Base-by-base conservation (phyloP, 1,139 yeast species). In the Debaryomyces sp. region DNA sequence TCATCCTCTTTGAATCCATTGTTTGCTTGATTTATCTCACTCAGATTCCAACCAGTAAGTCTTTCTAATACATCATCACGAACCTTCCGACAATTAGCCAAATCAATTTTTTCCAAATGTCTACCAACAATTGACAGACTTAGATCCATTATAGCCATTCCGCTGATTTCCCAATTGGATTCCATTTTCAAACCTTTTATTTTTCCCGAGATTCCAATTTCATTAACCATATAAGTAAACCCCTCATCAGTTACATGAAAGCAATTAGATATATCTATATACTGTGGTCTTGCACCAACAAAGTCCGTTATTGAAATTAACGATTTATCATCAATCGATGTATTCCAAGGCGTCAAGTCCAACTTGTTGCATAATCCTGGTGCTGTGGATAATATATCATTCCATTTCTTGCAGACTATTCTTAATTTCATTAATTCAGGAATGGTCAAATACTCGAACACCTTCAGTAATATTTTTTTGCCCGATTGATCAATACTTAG, bases 121-220 rank as follows among this genome's bases (percentile, higher is more conserved):
- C 75, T 71, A 1, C 91, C 91, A 35, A 85, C 82, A 53, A 81
- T 77, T 0, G 87, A 86, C 2, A 80, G 84, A 1, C 89, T 78
- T 44, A 87, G 65, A 61, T 87, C 94, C 89, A 87, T 84, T 22
- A 87, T 84, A 4, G 92, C 88, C 89, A 85, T 82, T 3, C 90
- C 89, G 53, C 87, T 81, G 7, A 87, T 82, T 55, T 85, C 89
- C 94, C 94, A 87, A 44, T 82, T 85, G 24, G 88, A 82, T 50
- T 74, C 76, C 89, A 87, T 85, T 52, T 75, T 77, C 45, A 87
- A 68, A 6, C 68, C 66, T 47, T 72, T 71, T 43, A 87, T 76
- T 33, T 74, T 73, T 6, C 91, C 91, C 40, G 82, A 65, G 56
- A 82, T 81, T 0, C 91, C 92, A 50, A 87, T 78, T 54, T 85